Conservation (phyloP, 352 stramenopile genomes). For the Pythium utonaiense region DNA sequence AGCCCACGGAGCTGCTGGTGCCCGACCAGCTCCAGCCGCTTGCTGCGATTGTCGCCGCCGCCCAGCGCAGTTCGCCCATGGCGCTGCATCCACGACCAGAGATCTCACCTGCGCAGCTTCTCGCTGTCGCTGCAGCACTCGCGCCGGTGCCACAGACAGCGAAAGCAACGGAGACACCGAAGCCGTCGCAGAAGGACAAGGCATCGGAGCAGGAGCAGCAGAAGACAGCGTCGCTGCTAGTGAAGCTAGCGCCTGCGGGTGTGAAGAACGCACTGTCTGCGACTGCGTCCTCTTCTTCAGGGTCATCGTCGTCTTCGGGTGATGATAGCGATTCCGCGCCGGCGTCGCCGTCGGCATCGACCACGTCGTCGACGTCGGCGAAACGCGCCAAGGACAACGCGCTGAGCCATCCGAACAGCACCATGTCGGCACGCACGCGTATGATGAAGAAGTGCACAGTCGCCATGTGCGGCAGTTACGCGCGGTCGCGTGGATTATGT, state of each 20-base stretch:
- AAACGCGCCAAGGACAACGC: not conserved
- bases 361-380: not conserved
- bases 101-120: not conserved
- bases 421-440: not conserved
- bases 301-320: not conserved
- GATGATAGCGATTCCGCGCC: not conserved
- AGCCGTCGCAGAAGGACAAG: no score
- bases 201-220: not conserved
- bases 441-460: slow-evolving; percentile 22
- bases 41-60: not conserved
- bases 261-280: not conserved
- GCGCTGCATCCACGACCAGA: not conserved
- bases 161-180: not conserved
- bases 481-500: slow-evolving; percentile 19
- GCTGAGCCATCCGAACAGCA: not conserved
- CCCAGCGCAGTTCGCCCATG: not conserved
- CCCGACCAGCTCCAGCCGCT: not conserved
- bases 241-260: not conserved
- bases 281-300: not conserved
- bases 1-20: not conserved
- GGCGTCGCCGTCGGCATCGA: not conserved
- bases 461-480: slow-evolving; percentile 19
- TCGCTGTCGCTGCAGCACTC: not conserved
- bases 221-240: not conserved
- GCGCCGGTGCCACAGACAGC: not conserved